Evolutionary conservation across 1,284 basidiomycete species (phyloP), one percentile per base, ranked within the genome.

Genomic region (Leccinum ponderosum): DNA sequence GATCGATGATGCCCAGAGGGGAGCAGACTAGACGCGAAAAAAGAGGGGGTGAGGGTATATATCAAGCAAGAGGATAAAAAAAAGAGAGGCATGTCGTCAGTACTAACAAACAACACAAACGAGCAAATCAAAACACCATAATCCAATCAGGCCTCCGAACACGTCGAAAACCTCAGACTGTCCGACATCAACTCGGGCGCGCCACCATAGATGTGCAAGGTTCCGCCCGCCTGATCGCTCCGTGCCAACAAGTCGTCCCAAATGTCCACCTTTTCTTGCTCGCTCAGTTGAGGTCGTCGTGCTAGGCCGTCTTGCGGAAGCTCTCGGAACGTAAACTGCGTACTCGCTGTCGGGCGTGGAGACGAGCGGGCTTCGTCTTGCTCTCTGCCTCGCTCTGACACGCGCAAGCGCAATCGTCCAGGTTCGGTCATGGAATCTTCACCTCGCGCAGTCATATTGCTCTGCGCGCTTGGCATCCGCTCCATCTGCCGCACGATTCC

Each of bases 151-250:
- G 44, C 20, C 31, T 70, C 70, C 3, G 70, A 75, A 37, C 53
- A 44, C 6, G 44, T 65, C 1, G 81, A 82, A 58, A 80, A 74
- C 14, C 78, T 73, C 53, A 81, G 64, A 42, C 68, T 73, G 61
- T 85, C 82, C 53, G 81, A 83, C 66, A 81, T 67, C 54, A 83
- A 73, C 29, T 73, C 75, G 22, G 47, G 47, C 6, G 65, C 67
- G 4, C 61, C 74, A 22, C 72, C 68, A 6, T 80, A 78, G 5
- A 89, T 66, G 68, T 86, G 87, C 58, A 91, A 68, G 57, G 89
- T 91, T 56, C 89, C 89, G 3, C 89, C 89, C 2, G 89, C 89
- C 56, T 73, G 71, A 51, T 80, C 87, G 68, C 88, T 90, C 65
- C 81, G 77, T 69, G 83, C 80, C 61, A 91, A 73, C 60, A 91